Evolutionary conservation across 805 yeast genomes (phyloP), one percentile per base, ranked within the genome.

Genomic region (Schwanniomyces yamadae): DNA sequence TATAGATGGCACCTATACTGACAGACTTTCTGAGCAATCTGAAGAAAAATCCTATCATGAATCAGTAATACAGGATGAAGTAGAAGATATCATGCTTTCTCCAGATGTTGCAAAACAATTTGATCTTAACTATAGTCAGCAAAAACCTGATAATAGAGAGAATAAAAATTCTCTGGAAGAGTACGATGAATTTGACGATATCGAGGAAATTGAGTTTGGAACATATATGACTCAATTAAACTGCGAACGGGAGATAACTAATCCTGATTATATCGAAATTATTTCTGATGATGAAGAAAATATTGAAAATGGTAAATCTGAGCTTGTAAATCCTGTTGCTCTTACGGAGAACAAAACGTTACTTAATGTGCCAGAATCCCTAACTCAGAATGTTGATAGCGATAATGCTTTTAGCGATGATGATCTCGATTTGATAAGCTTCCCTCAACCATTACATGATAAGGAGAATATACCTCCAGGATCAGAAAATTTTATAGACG

Each of bases 401-500:
- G 56, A 49, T 28, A 41, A 38, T 22, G 50, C 46, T 17, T 55
- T 61, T 33, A 53, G 63, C 31, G 69, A 62, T 33, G 70, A 63
- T 37, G 69, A 64, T 33, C 41, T 56, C 28, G 48, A 50, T n/a
- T 23, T 53, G 9, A 37, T 50, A 12, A 46, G 44, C 8, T 44
- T 42, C 34, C 49, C 49, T 33, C 32, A 47, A 26, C 54, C 54
- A 8, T 44, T 48, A 1, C 40, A 45, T 6, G 41, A 38, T 10
- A 47, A 45, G 14, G 50, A 42, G n/a, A 44, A 40, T 13, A 33
- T 47, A 2, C 56, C 59, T 10, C 55, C 61, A 1, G 71, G 68
- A 1, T 46, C 61, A 3, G 68, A 56, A 28, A 68, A 71, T 3
- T 91, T 95, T 83, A 74, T 93, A 1, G 52, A 63, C 2, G 97